Conservation (phyloP, 164 flowering plant species). For the Malania oleifera region DNA sequence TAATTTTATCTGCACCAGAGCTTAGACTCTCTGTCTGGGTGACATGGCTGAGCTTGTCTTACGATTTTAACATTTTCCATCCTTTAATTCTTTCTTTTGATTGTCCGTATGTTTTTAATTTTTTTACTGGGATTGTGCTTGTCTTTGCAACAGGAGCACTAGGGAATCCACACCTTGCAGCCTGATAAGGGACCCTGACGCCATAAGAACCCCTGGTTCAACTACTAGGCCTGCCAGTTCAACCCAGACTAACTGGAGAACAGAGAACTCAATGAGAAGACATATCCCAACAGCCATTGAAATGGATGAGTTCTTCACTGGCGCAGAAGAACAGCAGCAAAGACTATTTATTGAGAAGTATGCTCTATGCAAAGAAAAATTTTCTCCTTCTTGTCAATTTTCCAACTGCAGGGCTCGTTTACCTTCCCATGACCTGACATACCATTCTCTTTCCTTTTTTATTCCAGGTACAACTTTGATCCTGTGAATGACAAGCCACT, state of each 20-base stretch:
- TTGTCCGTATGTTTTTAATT: neutral
- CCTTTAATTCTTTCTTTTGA: too few relatives aligned
- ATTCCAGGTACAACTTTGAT: slow-evolving; percentile 47
- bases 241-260: slow-evolving; percentile 15
- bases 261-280: slow-evolving; percentile 14
- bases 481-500: slow-evolving; percentile 47
- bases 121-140: neutral
- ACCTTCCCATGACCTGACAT: neutral
- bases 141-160: slow-evolving; percentile 30
- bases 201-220: slow-evolving; percentile 46
- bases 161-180: slow-evolving; percentile 55
- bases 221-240: slow-evolving; percentile 28
- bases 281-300: slow-evolving; percentile 37
- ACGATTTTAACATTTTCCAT: too few relatives aligned
- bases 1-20: too few relatives aligned
- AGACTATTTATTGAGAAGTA: slow-evolving; percentile 41
- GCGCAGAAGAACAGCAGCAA: slow-evolving; percentile 40
- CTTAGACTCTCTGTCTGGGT: neutral
- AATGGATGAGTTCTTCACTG: slow-evolving; percentile 43
- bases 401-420: too few relatives aligned
- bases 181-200: slow-evolving; percentile 36
- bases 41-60: too few relatives aligned
- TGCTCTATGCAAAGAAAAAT: neutral
- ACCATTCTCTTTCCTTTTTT: neutral
- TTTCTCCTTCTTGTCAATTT: neutral